These are phyloP conservation scores for Ustilaginoidea virens DNA, from an alignment of 2,329 filamentous ascomycete species.

Conservation along the genomic window DNA sequence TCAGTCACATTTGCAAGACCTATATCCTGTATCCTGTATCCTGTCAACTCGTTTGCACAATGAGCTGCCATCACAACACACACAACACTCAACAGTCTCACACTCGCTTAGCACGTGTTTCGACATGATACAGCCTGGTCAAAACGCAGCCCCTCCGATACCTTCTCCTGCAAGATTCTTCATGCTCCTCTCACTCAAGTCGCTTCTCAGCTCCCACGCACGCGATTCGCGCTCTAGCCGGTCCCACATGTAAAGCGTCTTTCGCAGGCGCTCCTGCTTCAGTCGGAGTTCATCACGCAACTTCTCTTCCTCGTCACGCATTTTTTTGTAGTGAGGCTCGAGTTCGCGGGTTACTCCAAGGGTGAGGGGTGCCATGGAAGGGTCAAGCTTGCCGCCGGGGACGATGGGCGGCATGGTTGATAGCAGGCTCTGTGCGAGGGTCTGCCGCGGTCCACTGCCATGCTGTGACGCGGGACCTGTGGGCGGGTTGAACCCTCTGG, in stretches of 20 bases:
- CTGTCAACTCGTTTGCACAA: too few relatives aligned
- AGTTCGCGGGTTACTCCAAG: conserved; percentile 36
- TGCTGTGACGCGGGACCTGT: conserved; percentile 35
- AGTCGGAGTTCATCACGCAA: conserved; percentile 34
- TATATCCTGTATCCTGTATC: too few relatives aligned
- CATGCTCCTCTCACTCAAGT: conserved; percentile 40
- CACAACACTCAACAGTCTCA: not conserved
- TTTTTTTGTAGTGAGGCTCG: conserved; percentile 35
- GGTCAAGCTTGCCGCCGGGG: conserved; percentile 39
- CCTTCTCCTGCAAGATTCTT: conserved; percentile 42
- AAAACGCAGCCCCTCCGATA: conserved; percentile 39
- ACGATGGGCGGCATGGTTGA: conserved; percentile 34
- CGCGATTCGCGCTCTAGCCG: conserved; percentile 37
- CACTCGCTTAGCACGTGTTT: not conserved
- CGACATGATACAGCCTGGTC: too few relatives aligned
- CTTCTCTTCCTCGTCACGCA: conserved; percentile 43
- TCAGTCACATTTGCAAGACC: too few relatives aligned
- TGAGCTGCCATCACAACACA: too few relatives aligned
- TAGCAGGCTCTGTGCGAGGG: conserved; percentile 36
- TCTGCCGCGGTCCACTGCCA: conserved; percentile 21
- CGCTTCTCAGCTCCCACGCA: conserved; percentile 37
- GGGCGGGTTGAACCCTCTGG: conserved; percentile 38
- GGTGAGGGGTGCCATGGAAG: conserved; percentile 25
- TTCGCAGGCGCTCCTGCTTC: conserved; percentile 39
- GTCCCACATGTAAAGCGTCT: conserved; percentile 37